Conservation (phyloP, 805 yeast species). For the Yarrowia keelungensis region DNA sequence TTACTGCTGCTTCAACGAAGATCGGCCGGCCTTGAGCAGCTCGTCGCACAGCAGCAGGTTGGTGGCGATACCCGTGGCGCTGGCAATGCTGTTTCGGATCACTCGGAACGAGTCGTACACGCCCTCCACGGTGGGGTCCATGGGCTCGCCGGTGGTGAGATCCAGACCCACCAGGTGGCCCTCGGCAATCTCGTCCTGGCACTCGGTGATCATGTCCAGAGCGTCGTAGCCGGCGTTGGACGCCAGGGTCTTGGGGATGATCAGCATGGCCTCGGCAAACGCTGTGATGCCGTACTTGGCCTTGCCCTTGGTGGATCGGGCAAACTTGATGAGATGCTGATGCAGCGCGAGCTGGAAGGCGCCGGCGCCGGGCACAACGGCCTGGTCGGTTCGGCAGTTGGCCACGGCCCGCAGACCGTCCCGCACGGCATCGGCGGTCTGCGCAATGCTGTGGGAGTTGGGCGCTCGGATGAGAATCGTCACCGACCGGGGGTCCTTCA, state of each 20-base stretch:
- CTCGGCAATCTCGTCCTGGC: slow-evolving; percentile 86
- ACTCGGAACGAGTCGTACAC: slow-evolving; percentile 97
- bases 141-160: slow-evolving; percentile 88
- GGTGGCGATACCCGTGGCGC: slow-evolving; percentile 94
- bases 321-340: slow-evolving; percentile 60
- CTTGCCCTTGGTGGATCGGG: slow-evolving; percentile 76
- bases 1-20: slow-evolving; percentile 71
- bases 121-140: slow-evolving; percentile 94
- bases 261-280: slow-evolving; percentile 87
- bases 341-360: slow-evolving; percentile 89
- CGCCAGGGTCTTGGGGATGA: slow-evolving; percentile 91
- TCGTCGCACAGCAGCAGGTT: slow-evolving; percentile 94
- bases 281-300: slow-evolving; percentile 90
- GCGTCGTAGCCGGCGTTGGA: slow-evolving; percentile 94
- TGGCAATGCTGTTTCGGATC: slow-evolving; percentile 86
- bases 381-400: slow-evolving; percentile 83
- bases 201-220: slow-evolving; percentile 82
- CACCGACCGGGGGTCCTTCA: slow-evolving; percentile 84
- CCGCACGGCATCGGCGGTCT: slow-evolving; percentile 95
- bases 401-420: slow-evolving; percentile 96
- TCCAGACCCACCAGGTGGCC: slow-evolving; percentile 90
- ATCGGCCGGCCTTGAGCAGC: slow-evolving; percentile 93
- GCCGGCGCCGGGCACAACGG: slow-evolving; percentile 96
- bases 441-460: slow-evolving; percentile 84
- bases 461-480: slow-evolving; percentile 94